A percentile compares a stretch with the other conserved stretches of the same genome.
Conservation (phyloP, 2,329 filamentous ascomycete genomes). For the Fusarium metavorans region DNA sequence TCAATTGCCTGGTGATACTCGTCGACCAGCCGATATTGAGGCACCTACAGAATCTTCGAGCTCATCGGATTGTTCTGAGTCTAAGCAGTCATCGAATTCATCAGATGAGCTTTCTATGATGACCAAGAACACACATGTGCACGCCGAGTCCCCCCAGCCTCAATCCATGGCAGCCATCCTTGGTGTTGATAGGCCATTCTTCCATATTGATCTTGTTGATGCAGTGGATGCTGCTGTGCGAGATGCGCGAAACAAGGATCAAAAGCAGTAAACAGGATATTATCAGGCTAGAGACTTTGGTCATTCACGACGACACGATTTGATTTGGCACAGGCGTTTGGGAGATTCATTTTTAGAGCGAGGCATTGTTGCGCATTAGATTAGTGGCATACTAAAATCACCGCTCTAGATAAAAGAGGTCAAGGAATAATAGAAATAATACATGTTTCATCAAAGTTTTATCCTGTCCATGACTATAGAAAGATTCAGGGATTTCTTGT, state of each 20-base stretch:
- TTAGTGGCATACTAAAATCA: neutral
- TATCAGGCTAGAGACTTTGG: neutral
- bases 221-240: conserved; percentile 55
- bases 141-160: neutral
- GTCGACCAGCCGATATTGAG: conserved; percentile 11
- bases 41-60: neutral
- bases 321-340: conserved; percentile 12
- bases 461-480: neutral
- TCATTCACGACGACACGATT: conserved; percentile 13
- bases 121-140: neutral
- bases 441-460: neutral
- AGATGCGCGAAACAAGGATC: conserved; percentile 43
- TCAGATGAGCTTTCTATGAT: neutral
- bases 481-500: neutral
- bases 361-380: neutral
- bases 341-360: neutral
- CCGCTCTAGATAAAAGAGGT: conserved; percentile 1
- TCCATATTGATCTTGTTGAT: conserved; percentile 59
- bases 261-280: neutral
- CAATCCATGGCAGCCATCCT: conserved; percentile 46
- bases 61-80: neutral
- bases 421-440: conserved; percentile 1
- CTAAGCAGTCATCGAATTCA: neutral
- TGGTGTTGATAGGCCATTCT: conserved; percentile 60
- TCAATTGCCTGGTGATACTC: neutral